These are phyloP conservation scores for Funneliformis caledonium DNA, from an alignment of 371 early-diverging fungal genomes.

Conservation along the genomic window DNA sequence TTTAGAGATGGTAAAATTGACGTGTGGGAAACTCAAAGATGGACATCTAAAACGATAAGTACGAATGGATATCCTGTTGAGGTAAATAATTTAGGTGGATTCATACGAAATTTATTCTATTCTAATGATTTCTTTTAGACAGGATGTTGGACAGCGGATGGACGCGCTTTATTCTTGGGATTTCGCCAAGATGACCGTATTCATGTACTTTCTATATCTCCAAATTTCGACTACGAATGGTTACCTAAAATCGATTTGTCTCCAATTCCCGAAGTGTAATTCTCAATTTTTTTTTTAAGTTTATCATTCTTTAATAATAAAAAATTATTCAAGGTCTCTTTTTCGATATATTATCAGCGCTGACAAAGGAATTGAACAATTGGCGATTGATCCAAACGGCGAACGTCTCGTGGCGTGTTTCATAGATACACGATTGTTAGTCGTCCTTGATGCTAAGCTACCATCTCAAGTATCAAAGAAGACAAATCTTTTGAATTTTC, in stretches of 20 bases:
- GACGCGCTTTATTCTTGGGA: slow-evolving; percentile 10
- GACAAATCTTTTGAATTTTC: background rate
- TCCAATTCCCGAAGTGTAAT: slow-evolving; percentile 3
- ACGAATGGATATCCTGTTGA: background rate
- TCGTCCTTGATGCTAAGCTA: slow-evolving; percentile 19
- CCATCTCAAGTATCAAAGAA: slow-evolving; percentile 14
- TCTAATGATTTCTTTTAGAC: background rate
- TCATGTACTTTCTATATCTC: slow-evolving; percentile 11
- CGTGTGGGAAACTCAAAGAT: slow-evolving; percentile 35
- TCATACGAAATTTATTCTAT: background rate
- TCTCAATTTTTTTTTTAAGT: background rate
- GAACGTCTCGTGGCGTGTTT: slow-evolving; percentile 29
- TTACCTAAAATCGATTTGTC: background rate
- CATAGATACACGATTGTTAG: background rate
- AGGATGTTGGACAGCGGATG: slow-evolving; percentile 33
- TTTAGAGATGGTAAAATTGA: slow-evolving; percentile 20
- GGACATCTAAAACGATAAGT: slow-evolving; percentile 26
- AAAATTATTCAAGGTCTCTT: no score
- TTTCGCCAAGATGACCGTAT: background rate
- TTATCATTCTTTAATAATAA: no score
- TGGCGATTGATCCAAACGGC: slow-evolving; percentile 33
- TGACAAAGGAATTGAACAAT: background rate
- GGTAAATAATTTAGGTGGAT: background rate
- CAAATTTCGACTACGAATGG: slow-evolving; percentile 33
- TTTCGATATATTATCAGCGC: background rate